A percentile compares a stretch with the other conserved stretches of the same genome.
These are phyloP conservation scores for Backusella tuberculispora DNA, from an alignment of 192 early-diverging fungal genomes.

Conservation along the genomic window DNA sequence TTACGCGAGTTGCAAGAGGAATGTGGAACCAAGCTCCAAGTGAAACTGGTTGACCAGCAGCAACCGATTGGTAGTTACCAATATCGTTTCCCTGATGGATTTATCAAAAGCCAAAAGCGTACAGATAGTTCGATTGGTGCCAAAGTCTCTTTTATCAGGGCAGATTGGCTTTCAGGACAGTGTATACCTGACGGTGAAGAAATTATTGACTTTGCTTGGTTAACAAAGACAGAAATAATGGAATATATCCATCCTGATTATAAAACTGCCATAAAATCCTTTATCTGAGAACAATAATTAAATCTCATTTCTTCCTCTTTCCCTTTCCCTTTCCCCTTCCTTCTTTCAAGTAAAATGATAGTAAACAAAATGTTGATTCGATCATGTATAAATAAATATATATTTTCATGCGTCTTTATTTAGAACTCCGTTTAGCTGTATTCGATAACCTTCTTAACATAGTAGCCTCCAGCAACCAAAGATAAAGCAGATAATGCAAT, in stretches of 20 bases:
- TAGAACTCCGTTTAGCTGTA: constrained; percentile 35
- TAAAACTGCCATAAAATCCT: constrained; percentile 54
- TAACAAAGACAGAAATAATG: constrained; percentile 69
- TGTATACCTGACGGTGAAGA: constrained; percentile 61
- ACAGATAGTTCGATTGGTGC: constrained; percentile 27
- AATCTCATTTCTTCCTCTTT: not conserved
- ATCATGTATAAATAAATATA: not conserved
- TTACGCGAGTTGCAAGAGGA: constrained; percentile 67
- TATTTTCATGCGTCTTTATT: constrained; percentile 5
- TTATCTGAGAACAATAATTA: constrained; percentile 44
- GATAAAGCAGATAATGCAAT: constrained; percentile 40
- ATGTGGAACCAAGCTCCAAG: constrained; percentile 74
- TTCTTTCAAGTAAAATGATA: not conserved
- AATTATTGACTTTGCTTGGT: constrained; percentile 73
- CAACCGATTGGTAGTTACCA: constrained; percentile 70
- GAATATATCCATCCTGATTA: constrained; percentile 56
- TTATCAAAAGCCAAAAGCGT: constrained; percentile 1
- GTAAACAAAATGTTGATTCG: not conserved
- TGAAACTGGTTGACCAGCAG: constrained; percentile 73
- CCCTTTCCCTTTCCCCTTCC: not conserved
- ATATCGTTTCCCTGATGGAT: constrained; percentile 34
- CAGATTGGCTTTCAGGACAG: constrained; percentile 82
- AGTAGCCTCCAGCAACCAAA: constrained; percentile 46
- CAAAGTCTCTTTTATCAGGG: constrained; percentile 38
- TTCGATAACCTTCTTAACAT: constrained; percentile 50